Conservation (phyloP, 2,329 filamentous ascomycete species). For the Nemania sp. region DNA sequence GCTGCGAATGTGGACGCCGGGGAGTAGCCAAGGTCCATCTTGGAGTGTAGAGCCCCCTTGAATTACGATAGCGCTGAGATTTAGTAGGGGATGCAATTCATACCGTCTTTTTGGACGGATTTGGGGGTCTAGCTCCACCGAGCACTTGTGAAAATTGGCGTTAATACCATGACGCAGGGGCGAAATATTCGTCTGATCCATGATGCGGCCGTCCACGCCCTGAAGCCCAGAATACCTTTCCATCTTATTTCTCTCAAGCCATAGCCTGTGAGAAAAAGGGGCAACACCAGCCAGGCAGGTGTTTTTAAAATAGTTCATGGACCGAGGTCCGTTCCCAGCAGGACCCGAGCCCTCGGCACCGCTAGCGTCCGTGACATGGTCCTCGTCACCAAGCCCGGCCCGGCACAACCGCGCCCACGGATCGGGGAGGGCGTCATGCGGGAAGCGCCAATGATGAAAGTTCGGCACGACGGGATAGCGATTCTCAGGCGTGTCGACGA, state of each 20-base stretch:
- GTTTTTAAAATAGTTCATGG: background rate
- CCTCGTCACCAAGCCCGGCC: background rate
- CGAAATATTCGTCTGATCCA: background rate
- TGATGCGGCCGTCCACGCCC: no score
- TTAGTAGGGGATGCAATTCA: background rate
- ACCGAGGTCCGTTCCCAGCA: background rate
- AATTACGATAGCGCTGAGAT: background rate
- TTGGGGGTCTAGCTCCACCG: background rate
- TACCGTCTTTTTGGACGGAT: background rate
- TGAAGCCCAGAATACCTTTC: conserved; percentile 1
- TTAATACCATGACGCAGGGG: background rate
- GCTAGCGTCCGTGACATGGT: background rate
- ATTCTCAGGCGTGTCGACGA: background rate
- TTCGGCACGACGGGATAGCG: conserved; percentile 12
- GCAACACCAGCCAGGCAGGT: background rate
- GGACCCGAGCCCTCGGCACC: background rate
- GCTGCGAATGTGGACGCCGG: background rate
- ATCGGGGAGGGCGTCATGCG: conserved; percentile 5
- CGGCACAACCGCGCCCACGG: background rate
- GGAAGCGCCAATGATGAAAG: conserved; percentile 22
- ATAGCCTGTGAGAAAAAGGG: background rate
- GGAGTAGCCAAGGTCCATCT: background rate
- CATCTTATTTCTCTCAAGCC: conserved; percentile 14
- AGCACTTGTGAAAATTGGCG: background rate
- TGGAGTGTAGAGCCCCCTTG: no score